Conservation (phyloP, 192 early-diverging fungal species). For the Neocallimastix lanati region DNA sequence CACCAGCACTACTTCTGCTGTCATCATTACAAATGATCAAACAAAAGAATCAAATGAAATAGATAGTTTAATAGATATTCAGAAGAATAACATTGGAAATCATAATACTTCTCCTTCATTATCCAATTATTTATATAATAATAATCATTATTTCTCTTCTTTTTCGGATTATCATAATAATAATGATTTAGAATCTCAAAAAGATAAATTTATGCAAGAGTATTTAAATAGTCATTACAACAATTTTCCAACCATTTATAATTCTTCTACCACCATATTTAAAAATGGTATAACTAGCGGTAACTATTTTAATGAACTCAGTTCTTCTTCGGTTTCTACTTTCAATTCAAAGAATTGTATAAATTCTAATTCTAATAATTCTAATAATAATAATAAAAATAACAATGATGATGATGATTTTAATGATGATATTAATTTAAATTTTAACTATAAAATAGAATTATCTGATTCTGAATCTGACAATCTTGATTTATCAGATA, state of each 20-base stretch:
- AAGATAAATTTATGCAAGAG: no score
- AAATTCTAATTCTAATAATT: background rate
- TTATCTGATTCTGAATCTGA: background rate
- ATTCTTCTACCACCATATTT: no score
- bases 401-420: no score
- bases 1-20: no score
- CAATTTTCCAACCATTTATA: background rate
- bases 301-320: background rate
- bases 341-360: background rate
- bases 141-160: background rate
- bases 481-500: background rate
- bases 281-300: background rate
- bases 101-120: background rate
- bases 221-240: no score
- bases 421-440: background rate
- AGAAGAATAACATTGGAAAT: background rate
- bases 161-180: background rate
- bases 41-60: no score
- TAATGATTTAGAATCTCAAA: no score
- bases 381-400: background rate
- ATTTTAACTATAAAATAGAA: background rate
- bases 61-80: no score
- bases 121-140: background rate
- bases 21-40: no score
- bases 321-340: background rate